Percentiles rank a stretch among this genome's conserved stretches.
These are phyloP conservation scores for Trichoderma sp. DNA, from an alignment of 2,329 filamentous ascomycete species.

Conservation along the genomic window DNA sequence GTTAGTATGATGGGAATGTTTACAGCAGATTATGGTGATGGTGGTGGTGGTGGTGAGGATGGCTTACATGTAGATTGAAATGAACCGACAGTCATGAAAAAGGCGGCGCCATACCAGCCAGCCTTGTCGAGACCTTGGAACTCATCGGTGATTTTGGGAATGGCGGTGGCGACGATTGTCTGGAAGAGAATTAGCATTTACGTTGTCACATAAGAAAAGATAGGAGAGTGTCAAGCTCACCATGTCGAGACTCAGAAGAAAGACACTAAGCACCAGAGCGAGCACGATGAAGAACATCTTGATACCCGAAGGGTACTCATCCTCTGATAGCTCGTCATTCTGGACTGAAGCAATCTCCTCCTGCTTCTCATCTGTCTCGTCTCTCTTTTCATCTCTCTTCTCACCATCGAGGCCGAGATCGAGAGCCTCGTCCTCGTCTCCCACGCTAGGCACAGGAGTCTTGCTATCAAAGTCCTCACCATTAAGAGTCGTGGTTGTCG, in stretches of 20 bases:
- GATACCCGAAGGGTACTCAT: slow-evolving; percentile 40
- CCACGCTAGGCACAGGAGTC: slow-evolving; percentile 22
- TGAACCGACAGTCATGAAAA: slow-evolving; percentile 47
- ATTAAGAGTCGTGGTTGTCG: slow-evolving; percentile 30
- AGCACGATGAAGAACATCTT: slow-evolving; percentile 44
- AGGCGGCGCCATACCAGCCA: slow-evolving; percentile 59
- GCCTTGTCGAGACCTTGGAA: slow-evolving; percentile 52
- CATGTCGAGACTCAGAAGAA: slow-evolving; percentile 50
- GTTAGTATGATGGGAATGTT: slow-evolving; percentile 26
- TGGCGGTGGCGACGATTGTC: slow-evolving; percentile 57
- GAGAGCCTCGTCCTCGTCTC: background rate
- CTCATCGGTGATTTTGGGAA: slow-evolving; percentile 54
- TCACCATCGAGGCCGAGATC: slow-evolving; percentile 16
- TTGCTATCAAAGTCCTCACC: slow-evolving; percentile 29
- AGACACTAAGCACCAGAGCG: slow-evolving; percentile 47
- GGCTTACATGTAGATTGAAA: slow-evolving; percentile 42
- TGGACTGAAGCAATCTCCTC: background rate
- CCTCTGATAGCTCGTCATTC: slow-evolving; percentile 27
- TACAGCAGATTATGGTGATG: too few species aligned
- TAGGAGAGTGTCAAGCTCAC: slow-evolving; percentile 26
- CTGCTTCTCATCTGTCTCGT: background rate
- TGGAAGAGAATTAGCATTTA: slow-evolving; percentile 23
- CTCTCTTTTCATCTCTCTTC: background rate
- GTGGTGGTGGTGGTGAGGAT: slow-evolving; percentile 7
- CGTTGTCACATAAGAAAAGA: background rate